A percentile compares a stretch with the other conserved stretches of the same genome.
Evolutionary conservation across 768 basidiomycete species (phyloP).

Genomic region (Clathrus columnatus): DNA sequence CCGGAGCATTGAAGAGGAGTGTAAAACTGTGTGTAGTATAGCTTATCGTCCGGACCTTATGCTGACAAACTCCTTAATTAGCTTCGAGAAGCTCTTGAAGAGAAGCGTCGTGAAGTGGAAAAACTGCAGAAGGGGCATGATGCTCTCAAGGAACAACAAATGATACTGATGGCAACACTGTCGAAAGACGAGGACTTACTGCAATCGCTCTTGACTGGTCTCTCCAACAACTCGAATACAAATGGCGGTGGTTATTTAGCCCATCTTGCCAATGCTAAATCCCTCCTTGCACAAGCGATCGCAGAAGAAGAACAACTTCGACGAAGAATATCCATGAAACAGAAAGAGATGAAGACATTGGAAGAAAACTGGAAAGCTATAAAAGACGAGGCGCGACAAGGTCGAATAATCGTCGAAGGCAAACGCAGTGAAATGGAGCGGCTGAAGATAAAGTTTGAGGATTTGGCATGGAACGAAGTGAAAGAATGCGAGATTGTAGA

Average conservation of each 20-base stretch:
- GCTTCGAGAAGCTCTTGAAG: constrained; percentile 48
- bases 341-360: constrained; percentile 71
- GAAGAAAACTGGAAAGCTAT: constrained; percentile 76
- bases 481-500: constrained; percentile 54
- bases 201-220: constrained; percentile 88
- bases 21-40: constrained; percentile 45
- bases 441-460: constrained; percentile 41
- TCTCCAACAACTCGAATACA: constrained; percentile 60
- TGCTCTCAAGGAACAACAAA: constrained; percentile 61
- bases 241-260: constrained; percentile 90
- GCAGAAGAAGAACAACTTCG: constrained; percentile 82
- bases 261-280: constrained; percentile 80
- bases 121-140: constrained; percentile 46
- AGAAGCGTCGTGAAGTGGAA: constrained; percentile 53
- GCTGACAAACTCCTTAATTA: constrained; percentile 21
- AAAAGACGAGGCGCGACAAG: constrained; percentile 74
- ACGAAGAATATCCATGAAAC: constrained; percentile 62
- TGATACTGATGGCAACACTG: constrained; percentile 48
- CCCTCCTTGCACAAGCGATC: constrained; percentile 60
- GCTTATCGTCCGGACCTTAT: background rate
- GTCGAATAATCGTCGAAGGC: constrained; percentile 55
- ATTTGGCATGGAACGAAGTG: constrained; percentile 69
- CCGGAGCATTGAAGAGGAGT: constrained; percentile 40
- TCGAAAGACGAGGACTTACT: constrained; percentile 82
- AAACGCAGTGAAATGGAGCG: constrained; percentile 52